Conservation (phyloP, 441 rosid species). For the Euphorbia celastroides region DNA sequence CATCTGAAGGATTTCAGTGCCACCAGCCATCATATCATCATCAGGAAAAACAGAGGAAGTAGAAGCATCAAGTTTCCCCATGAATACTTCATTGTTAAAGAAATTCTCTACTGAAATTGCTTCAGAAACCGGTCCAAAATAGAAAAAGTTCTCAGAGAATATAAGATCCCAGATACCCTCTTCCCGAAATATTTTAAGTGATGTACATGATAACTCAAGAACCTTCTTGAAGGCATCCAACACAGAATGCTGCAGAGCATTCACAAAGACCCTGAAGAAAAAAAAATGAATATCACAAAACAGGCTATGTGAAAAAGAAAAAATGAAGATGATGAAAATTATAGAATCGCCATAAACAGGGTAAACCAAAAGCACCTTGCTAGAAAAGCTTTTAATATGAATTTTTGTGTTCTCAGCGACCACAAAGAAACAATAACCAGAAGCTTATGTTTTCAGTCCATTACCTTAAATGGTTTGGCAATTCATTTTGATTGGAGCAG, state of each 20-base stretch:
- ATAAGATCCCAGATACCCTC: slow-evolving; percentile 80
- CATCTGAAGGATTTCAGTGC: slow-evolving; percentile 48
- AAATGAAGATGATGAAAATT: slow-evolving; percentile 1
- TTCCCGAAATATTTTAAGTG: slow-evolving; percentile 52
- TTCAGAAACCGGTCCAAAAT: slow-evolving; percentile 40
- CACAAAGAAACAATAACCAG: slow-evolving; percentile 6
- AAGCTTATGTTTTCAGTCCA: slow-evolving; percentile 1
- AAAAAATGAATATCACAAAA: slow-evolving; percentile 7
- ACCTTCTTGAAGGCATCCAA: slow-evolving; percentile 52
- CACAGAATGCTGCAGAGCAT: slow-evolving; percentile 49
- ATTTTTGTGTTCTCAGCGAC: slow-evolving; percentile 4
- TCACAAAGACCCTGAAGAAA: slow-evolving; percentile 47
- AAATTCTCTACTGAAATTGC: slow-evolving; percentile 34
- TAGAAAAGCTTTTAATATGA: slow-evolving; percentile 3
- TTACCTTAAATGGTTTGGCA: slow-evolving; percentile 61
- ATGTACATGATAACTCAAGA: slow-evolving; percentile 48
- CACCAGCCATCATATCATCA: slow-evolving; percentile 24
- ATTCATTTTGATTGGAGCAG: slow-evolving; percentile 53
- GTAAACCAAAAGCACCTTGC: slow-evolving; percentile 9
- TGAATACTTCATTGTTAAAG: slow-evolving; percentile 20
- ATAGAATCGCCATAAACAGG: slow-evolving; percentile 3
- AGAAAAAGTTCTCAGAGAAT: slow-evolving; percentile 75
- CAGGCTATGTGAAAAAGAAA: not conserved
- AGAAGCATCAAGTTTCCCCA: slow-evolving; percentile 26
- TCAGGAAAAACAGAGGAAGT: slow-evolving; percentile 22